Evolutionary conservation across 257 asterid genomes (phyloP), one percentile per base, ranked within the genome.

Genomic region (Pogostemon cablin): DNA sequence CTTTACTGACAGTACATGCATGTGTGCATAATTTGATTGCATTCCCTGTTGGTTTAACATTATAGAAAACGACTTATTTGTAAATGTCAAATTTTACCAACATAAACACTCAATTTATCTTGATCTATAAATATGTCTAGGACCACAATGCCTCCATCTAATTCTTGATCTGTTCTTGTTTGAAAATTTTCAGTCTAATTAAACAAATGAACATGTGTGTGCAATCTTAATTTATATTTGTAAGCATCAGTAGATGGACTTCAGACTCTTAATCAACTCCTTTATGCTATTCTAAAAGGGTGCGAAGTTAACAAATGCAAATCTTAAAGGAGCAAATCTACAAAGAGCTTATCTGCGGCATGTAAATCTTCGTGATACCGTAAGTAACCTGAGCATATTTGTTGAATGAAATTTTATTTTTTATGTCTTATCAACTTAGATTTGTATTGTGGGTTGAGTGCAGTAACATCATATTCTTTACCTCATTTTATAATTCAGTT

Each of bases 271-370:
- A 43, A 42, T 39, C 59, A 64, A 57, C 64, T 25, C 10, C 40
- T 63, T 10, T 61, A 17, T 47, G 63, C 52, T 72, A 47, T 74
- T 67, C 48, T 53, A 68, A 12, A 78, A 91, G 98, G 96, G 97
- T 64, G 96, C 97, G 52, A 93, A 90, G 84, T 83, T 93, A 71
- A 81, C 93, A 3, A 87, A 84, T 75, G 96, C 98, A 39, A 93
- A 88, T 81, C 76, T 93, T 76, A 93, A 76, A 81, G 98, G 96
- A 62, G 97, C 98, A 74, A 93, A 93, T 82, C 97, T 93, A 65
- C 98, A 93, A 69, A 81, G 97, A 80, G 98, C 98, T 69, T 90
- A 88, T 80, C 90, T 93, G 75, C 83, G 97, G 25, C 87, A 87
- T 78, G 97, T 90, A 48, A 81, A 93, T 79, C 98, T 88, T 71